Percentiles rank a stretch among this genome's conserved stretches.
These are phyloP conservation scores for Calocybe gambosa DNA, from an alignment of 1,284 basidiomycete species.

Conservation along the genomic window DNA sequence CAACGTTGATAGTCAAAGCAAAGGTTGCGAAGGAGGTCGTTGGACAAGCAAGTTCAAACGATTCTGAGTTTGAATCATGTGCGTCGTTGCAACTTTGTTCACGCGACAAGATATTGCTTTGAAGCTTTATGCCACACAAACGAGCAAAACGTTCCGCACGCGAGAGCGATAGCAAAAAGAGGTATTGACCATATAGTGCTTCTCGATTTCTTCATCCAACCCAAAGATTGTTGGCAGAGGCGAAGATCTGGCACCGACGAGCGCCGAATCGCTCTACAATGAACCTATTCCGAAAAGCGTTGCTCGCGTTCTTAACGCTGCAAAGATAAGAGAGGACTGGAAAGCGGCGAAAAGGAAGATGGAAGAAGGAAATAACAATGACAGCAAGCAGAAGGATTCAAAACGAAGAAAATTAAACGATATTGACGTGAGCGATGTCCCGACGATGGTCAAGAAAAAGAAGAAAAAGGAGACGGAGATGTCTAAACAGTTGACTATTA, in stretches of 20 bases:
- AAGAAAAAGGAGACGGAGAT: slow-evolving; percentile 18
- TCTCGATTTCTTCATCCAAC: not conserved
- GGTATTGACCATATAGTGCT: not conserved
- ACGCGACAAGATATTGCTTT: too few species aligned
- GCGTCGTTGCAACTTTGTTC: slow-evolving; percentile 8
- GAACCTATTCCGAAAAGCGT: slow-evolving; percentile 67
- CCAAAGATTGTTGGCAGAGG: slow-evolving; percentile 30
- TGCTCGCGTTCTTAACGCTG: slow-evolving; percentile 57
- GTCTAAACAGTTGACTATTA: slow-evolving; percentile 37
- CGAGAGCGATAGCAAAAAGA: slow-evolving; percentile 8
- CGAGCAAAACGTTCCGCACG: slow-evolving; percentile 12
- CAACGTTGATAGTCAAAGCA: too few species aligned
- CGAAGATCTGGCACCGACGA: slow-evolving; percentile 40
- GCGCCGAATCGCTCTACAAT: slow-evolving; percentile 30
- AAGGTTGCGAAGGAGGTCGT: not conserved
- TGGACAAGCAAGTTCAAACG: not conserved
- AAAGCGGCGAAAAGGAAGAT: slow-evolving; percentile 44
- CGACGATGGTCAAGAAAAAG: slow-evolving; percentile 15
- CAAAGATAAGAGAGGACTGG: slow-evolving; percentile 48
- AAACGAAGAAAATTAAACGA: slow-evolving; percentile 32
- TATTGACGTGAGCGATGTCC: not conserved
- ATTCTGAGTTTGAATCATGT: not conserved
- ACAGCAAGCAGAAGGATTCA: slow-evolving; percentile 13
- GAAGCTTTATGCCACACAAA: slow-evolving; percentile 16
- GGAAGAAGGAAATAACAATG: slow-evolving; percentile 21